A percentile compares a stretch with the other conserved stretches of the same genome.
phyloP scores from a whole-genome alignment of 345 rosid species.

The Salix viminalis region DNA sequence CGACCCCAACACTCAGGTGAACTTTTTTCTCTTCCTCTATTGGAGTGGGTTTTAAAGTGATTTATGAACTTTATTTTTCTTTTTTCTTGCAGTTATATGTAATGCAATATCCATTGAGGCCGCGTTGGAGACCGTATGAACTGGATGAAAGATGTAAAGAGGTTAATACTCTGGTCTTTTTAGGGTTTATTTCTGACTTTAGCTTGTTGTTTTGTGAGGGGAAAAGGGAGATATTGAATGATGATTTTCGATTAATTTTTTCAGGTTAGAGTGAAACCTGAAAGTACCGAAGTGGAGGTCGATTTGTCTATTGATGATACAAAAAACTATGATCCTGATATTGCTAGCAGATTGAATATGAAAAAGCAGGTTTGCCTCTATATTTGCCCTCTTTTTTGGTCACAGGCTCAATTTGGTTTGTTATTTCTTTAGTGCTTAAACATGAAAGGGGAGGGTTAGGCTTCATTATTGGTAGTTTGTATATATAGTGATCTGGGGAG shows the following conservation, averaged over 20 bases:
- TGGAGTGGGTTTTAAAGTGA: too few species aligned
- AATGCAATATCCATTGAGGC: slow-evolving; percentile 77
- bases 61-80: too few species aligned
- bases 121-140: slow-evolving; percentile 87
- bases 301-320: slow-evolving; percentile 67
- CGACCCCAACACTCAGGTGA: slow-evolving; percentile 47
- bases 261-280: slow-evolving; percentile 79
- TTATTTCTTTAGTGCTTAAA: neutral
- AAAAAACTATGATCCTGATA: slow-evolving; percentile 42
- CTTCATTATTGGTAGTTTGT: neutral
- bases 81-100: slow-evolving; percentile 58
- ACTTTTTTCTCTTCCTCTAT: neutral
- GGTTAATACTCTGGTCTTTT: slow-evolving; percentile 34
- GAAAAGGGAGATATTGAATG: neutral
- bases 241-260: neutral
- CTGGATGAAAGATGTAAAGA: slow-evolving; percentile 73
- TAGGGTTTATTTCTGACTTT: neutral
- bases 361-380: slow-evolving; percentile 56
- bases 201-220: neutral
- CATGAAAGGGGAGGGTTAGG: neutral
- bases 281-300: slow-evolving; percentile 51
- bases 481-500: neutral
- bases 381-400: neutral
- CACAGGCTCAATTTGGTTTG: neutral
- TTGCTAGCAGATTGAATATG: slow-evolving; percentile 32